Percentiles rank a stretch among this genome's conserved stretches.
These are phyloP conservation scores for Fusarium protoensiforme DNA, from an alignment of 2,329 filamentous ascomycete species.

Conservation along the genomic window DNA sequence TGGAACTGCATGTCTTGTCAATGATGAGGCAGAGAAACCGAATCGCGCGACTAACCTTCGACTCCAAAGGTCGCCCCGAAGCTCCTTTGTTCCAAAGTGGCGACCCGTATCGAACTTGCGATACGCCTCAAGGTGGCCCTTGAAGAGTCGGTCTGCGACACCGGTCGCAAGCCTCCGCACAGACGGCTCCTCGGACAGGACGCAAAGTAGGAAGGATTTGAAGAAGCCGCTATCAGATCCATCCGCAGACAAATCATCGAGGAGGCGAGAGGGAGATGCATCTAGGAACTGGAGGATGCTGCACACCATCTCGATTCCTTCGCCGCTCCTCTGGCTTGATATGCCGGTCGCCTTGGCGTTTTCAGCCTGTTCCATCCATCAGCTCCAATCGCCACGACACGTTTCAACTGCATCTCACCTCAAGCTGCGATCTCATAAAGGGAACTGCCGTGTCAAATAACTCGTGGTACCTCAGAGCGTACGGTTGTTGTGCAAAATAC, in stretches of 20 bases:
- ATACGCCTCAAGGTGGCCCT: conserved; percentile 43
- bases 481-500: conserved; percentile 67
- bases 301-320: conserved; percentile 42
- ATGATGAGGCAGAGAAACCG: not conserved
- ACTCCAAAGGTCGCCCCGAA: conserved; percentile 61
- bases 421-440: conserved; percentile 67
- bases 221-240: conserved; percentile 51
- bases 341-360: conserved; percentile 23
- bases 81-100: conserved; percentile 39
- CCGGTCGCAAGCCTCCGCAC: conserved; percentile 60
- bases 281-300: conserved; percentile 68
- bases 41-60: conserved; percentile 56
- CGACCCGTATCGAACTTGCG: conserved; percentile 39
- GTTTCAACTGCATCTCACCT: conserved; percentile 55
- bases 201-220: conserved; percentile 63
- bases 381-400: not conserved
- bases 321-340: conserved; percentile 15
- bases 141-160: conserved; percentile 61
- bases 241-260: conserved; percentile 45
- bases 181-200: conserved; percentile 62
- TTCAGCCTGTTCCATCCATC: conserved; percentile 20
- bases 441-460: conserved; percentile 66
- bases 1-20: conserved; percentile 41
- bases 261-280: conserved; percentile 55
- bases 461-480: conserved; percentile 61